Evolutionary conservation across 2,329 filamentous ascomycete genomes (phyloP), one percentile per base, ranked within the genome.

Genomic region (Penicillium sclerotiorum): DNA sequence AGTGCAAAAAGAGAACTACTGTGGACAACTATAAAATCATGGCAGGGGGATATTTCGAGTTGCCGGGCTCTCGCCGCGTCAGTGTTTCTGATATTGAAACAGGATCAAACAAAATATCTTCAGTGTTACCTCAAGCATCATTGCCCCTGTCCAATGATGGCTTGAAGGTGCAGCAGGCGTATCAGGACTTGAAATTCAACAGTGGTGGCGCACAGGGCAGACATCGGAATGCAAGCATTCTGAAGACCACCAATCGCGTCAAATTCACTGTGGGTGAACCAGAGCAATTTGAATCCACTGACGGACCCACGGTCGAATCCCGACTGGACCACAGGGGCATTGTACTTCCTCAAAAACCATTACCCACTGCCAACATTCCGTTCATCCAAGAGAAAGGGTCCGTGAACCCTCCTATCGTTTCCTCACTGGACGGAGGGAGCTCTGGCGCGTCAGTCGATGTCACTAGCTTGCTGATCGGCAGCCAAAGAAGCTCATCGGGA

Each of bases 151-250:
- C 62, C 53, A 63, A 59, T 63, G 63, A 66, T 52, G 55, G 44
- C 52, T 39, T 47, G 22, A 49, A 55, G 38, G 57, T 58, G 38
- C 51, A 53, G 21, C 53, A 54, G 33, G 18, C 55, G 28, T 54
- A 52, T 48, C 49, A 47, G 35, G 27, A 51, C 35, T 25, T 23
- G 21, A 49, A 22, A 25, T 41, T 46, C 40, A 62, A 62, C 43
- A 48, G 59, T 35, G 59, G 47, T 46, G 62, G 53, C 44, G 60
- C 61, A 55, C 68, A 65, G 60, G 58, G 57, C 56, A 69, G 51
- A 58, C 53, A 62, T 55, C 60, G 64, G 69, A 72, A 71, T 72
- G 69, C 63, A 59, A 63, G 67, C 52, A 70, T 68, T 65, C 61
- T 64, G 36, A 67, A 63, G 47, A 61, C 44, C 56, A 55, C 69